Base-by-base conservation (phyloP, 2,329 filamentous ascomycete species). In the Botryotinia globosa region DNA sequence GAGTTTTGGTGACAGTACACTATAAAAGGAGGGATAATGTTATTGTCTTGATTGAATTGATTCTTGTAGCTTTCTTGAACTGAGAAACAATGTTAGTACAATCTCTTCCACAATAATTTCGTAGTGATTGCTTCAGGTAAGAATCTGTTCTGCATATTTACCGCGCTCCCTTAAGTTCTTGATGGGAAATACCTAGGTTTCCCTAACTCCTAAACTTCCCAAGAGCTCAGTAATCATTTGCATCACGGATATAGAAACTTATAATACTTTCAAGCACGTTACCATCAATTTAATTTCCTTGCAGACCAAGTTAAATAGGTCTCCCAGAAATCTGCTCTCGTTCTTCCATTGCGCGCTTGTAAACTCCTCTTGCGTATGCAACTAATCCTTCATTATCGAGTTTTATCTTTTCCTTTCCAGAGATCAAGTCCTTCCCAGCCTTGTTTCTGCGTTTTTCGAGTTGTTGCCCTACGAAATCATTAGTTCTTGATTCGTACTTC, bases 371-470 rank as follows among this genome's bases (percentile, higher is more conserved):
- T 7, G 2, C 39, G 5, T 54, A 8, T 7, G 14, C 22, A 29
- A n/a, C 22, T n/a, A 12, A 22, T n/a, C 18, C 22, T 7, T 12
- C 20, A 65, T n/a, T n/a, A 44, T 12, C 12, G 20, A 14, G 32
- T 14, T 66, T 37, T 20, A 25, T 18, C 22, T 37, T 39, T 25
- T 14, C 10, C 7, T 20, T 66, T 9, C 7, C 29, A 7, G 22
- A 51, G 37, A 37, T 3, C 1, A 20, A 8, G 16, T 63, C 37
- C 4, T 7, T 8, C 61, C 14, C 7, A 8, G 14, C 8, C 18
- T 63, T 22, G 0, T n/a, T 37, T 22, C 0, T 32, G 2, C 29
- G 4, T 10, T 48, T 22, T 0, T 14, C 34, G 6, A 2, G 1
- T 51, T 66, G 20, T 37, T 37, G 22, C 32, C 34, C 3, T 14